Conservation (phyloP, 2,329 filamentous ascomycete genomes). For the Alternaria panax region DNA sequence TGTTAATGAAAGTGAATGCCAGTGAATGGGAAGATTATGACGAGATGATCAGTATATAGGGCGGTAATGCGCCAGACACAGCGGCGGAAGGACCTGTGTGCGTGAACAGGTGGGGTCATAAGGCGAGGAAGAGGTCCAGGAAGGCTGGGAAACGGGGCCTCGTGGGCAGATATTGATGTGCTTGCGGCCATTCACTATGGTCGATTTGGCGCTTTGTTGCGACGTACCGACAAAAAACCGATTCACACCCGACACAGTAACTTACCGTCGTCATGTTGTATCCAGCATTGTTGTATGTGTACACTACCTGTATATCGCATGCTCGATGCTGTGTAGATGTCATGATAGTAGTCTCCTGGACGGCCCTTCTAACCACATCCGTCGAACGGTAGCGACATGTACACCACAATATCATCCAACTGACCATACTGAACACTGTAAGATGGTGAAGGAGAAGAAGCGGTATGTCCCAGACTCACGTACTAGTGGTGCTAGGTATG, state of each 20-base stretch:
- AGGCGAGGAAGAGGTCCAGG: not conserved
- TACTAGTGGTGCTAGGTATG: not conserved
- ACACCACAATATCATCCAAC: not conserved
- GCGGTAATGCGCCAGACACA: not conserved
- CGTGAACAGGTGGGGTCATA: not conserved
- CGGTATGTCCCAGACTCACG: not conserved
- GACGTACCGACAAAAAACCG: not conserved
- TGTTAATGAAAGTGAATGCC: not conserved
- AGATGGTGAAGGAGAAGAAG: not conserved
- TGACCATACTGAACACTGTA: not conserved
- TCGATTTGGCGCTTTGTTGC: not conserved
- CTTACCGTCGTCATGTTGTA: not conserved
- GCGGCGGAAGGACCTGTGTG: not conserved
- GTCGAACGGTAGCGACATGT: not conserved
- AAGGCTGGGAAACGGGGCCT: not conserved
- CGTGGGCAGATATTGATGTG: not conserved
- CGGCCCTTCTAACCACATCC: not conserved
- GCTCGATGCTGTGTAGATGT: not conserved
- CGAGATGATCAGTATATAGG: not conserved
- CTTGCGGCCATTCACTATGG: not conserved
- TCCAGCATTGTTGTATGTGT: not conserved
- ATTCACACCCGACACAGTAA: not conserved
- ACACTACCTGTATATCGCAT: not conserved
- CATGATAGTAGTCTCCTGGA: not conserved
- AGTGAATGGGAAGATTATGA: not conserved